Evolutionary conservation across 1,284 basidiomycete species (phyloP).

Genomic region (Amylostereum areolatum): DNA sequence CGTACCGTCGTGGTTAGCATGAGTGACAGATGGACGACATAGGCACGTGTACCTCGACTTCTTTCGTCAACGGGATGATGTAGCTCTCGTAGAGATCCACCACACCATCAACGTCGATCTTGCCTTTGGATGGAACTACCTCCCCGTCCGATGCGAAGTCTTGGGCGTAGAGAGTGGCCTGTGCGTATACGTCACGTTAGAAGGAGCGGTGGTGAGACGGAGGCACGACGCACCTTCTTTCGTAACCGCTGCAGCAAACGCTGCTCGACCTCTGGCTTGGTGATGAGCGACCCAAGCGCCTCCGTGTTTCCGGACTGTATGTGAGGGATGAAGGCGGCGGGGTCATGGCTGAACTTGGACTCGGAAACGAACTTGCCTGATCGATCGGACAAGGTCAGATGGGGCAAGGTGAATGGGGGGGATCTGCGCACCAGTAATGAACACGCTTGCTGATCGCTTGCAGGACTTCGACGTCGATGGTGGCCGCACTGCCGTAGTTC

Average conservation of each 20-base stretch:
- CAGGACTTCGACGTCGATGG: constrained; percentile 90
- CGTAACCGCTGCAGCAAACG: constrained; percentile 81
- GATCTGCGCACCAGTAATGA: constrained; percentile 81
- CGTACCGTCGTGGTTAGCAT: no score
- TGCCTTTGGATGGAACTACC: constrained; percentile 36
- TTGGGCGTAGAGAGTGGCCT: constrained; percentile 84
- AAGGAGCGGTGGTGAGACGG: background rate
- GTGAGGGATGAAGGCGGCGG: constrained; percentile 86
- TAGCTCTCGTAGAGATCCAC: constrained; percentile 91
- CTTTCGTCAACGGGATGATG: constrained; percentile 96
- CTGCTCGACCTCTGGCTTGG: constrained; percentile 92
- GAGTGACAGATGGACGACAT: no score
- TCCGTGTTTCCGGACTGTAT: constrained; percentile 75
- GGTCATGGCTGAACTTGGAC: constrained; percentile 86
- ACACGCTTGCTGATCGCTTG: constrained; percentile 94
- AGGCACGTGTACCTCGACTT: constrained; percentile 79
- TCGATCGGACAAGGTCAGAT: background rate
- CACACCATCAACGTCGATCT: constrained; percentile 92
- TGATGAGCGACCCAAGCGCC: constrained; percentile 83
- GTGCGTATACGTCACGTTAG: background rate
- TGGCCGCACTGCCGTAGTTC: constrained; percentile 96
- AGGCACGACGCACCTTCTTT: constrained; percentile 54
- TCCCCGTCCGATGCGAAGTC: constrained; percentile 79
- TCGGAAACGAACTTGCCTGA: constrained; percentile 98
- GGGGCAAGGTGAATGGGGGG: background rate